Conservation (phyloP, 1,284 basidiomycete genomes). For the Coniferiporia sulphurascens region DNA sequence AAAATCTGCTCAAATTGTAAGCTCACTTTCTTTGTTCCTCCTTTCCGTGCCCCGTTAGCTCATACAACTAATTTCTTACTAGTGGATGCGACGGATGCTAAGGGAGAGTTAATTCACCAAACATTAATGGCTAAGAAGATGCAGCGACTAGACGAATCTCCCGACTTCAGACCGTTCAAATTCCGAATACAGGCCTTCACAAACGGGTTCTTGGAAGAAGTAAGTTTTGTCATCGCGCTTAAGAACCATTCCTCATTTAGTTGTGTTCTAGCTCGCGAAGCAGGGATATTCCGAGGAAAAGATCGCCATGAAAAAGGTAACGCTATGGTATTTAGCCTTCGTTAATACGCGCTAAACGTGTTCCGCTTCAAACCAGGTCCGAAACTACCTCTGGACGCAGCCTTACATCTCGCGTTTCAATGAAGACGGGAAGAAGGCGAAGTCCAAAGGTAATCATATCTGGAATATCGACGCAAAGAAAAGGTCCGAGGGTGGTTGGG, state of each 20-base stretch:
- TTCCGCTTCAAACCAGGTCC: constrained; percentile 58
- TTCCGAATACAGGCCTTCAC: constrained; percentile 99
- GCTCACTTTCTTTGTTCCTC: constrained; percentile 28
- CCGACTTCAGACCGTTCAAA: constrained; percentile 98
- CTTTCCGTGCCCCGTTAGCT: constrained; percentile 1
- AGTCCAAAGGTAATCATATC: constrained; percentile 99
- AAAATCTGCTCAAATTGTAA: constrained; percentile 86
- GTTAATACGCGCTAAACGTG: constrained; percentile 22
- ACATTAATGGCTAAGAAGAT: constrained; percentile 99
- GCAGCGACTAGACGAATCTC: constrained; percentile 91
- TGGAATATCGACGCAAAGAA: constrained; percentile 99
- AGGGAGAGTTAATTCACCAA: constrained; percentile 97
- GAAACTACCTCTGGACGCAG: constrained; percentile 94
- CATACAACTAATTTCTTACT: constrained; percentile 17
- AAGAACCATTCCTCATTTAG: constrained; percentile 17
- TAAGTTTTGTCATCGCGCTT: constrained; percentile 29
- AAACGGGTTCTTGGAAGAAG: constrained; percentile 92
- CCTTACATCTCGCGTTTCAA: constrained; percentile 96
- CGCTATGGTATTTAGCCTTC: constrained; percentile 22
- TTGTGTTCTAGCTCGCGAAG: constrained; percentile 52
- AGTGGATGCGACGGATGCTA: constrained; percentile 92
- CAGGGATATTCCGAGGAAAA: constrained; percentile 83
- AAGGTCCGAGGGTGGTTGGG: constrained; percentile 71
- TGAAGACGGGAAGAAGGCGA: constrained; percentile 98
- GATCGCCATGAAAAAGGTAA: constrained; percentile 84